These are phyloP conservation scores for Gossypium aridum DNA, from an alignment of 441 rosid genomes.

Conservation along the genomic window DNA sequence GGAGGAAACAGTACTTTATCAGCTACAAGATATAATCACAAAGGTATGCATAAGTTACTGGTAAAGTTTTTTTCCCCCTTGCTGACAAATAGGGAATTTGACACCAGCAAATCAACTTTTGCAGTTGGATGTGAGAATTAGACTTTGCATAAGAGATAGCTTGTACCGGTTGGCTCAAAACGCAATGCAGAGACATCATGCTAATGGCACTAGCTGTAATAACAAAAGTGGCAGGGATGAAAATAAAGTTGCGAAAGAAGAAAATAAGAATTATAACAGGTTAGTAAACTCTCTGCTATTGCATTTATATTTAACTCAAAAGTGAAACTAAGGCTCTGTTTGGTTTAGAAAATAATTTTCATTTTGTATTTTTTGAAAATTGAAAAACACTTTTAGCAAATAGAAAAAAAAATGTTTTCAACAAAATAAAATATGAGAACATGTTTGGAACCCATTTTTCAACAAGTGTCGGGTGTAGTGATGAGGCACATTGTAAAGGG, in stretches of 20 bases:
- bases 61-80: slow-evolving; percentile 19
- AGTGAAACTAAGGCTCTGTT: not conserved
- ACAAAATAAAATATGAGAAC: not conserved
- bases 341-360: not conserved
- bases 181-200: slow-evolving; percentile 64
- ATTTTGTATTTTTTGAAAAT: not conserved
- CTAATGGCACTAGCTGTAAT: slow-evolving; percentile 48
- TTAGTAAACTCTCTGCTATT: slow-evolving; percentile 24
- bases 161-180: slow-evolving; percentile 91
- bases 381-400: not conserved
- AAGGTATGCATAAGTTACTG: slow-evolving; percentile 45
- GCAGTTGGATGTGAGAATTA: slow-evolving; percentile 72
- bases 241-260: slow-evolving; percentile 38
- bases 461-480: not conserved
- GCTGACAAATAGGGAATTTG: slow-evolving; percentile 19
- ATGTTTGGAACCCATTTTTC: not conserved
- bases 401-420: not conserved
- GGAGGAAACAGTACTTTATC: slow-evolving; percentile 49
- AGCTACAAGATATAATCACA: slow-evolving; percentile 69
- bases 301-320: not conserved
- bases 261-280: slow-evolving; percentile 38
- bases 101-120: slow-evolving; percentile 22
- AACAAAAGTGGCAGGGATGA: slow-evolving; percentile 48
- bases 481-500: not conserved
- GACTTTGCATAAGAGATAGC: slow-evolving; percentile 91